Percentiles rank a stretch among this genome's conserved stretches.
Conservation (phyloP, 1,284 basidiomycete genomes). For the Phlebopus sp. region DNA sequence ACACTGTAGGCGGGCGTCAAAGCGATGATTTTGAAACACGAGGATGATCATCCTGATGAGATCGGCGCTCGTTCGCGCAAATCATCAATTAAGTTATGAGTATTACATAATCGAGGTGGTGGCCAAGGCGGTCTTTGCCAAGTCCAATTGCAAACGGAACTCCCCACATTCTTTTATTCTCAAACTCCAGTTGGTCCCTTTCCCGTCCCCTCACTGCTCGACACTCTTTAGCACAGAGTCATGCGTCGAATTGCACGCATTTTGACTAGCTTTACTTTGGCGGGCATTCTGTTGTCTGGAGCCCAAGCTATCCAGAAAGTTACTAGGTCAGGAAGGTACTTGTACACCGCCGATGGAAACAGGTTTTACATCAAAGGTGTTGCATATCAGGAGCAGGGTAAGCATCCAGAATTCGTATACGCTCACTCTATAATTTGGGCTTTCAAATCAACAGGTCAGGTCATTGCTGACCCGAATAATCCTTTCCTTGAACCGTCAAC, state of each 20-base stretch:
- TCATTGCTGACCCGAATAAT: constrained; percentile 52
- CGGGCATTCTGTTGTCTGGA: constrained; percentile 32
- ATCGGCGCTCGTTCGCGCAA: no score
- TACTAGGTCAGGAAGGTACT: constrained; percentile 69
- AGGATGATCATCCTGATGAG: neutral
- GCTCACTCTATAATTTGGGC: neutral
- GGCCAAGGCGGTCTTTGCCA: neutral
- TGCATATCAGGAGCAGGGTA: constrained; percentile 87
- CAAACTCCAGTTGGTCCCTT: neutral
- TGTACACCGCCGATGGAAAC: constrained; percentile 69
- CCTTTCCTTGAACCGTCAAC: constrained; percentile 76
- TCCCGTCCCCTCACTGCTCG: neutral
- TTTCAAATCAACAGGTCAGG: constrained; percentile 41
- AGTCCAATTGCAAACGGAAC: neutral
- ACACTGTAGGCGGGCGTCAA: constrained; percentile 55
- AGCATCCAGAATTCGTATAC: constrained; percentile 12
- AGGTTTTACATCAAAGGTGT: constrained; percentile 92
- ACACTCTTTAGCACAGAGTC: neutral
- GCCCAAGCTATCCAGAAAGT: constrained; percentile 59
- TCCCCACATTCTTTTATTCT: neutral
- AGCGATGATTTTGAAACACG: neutral
- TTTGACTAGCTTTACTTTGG: constrained; percentile 16
- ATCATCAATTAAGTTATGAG: neutral
- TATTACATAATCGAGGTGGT: constrained; percentile 1
- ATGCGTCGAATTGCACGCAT: constrained; percentile 22